Conservation (phyloP, 805 yeast species). For the Groenewaldozyma salmanticensis region DNA sequence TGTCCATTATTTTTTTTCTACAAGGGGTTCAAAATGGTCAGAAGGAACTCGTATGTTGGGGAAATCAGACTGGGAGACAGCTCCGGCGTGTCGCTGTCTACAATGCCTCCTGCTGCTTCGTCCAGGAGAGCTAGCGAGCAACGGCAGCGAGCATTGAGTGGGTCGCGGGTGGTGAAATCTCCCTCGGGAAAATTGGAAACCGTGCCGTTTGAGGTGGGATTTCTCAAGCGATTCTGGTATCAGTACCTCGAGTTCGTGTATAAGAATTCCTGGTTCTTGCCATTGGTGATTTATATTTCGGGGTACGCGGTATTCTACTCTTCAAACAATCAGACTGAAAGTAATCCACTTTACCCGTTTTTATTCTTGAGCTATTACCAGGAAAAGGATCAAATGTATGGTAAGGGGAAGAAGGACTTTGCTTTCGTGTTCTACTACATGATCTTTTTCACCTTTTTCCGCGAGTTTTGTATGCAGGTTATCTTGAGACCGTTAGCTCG, state of each 20-base stretch:
- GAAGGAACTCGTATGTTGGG: conserved; percentile 66
- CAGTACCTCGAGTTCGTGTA: conserved; percentile 49
- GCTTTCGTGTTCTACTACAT: conserved; percentile 71
- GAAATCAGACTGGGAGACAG: conserved; percentile 66
- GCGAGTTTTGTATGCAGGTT: conserved; percentile 86
- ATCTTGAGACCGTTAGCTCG: conserved; percentile 65
- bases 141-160: conserved; percentile 27
- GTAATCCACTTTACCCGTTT: conserved; percentile 56
- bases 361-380: conserved; percentile 58
- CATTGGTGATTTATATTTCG: conserved; percentile 40
- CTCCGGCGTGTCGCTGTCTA: conserved; percentile 54
- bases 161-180: conserved; percentile 1
- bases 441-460: conserved; percentile 76
- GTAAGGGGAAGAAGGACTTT: conserved; percentile 79
- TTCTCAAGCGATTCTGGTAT: conserved; percentile 35
- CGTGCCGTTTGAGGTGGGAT: conserved; percentile 2
- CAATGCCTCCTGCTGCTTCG: conserved; percentile 44
- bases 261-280: conserved; percentile 62
- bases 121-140: conserved; percentile 32
- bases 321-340: conserved; percentile 46
- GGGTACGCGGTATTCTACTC: conserved; percentile 36
- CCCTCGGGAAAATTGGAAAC: conserved; percentile 1
- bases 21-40: too few species aligned
- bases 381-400: conserved; percentile 57
- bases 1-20: too few species aligned